phyloP scores from a whole-genome alignment of 192 early-diverging fungal genomes.

The Coemansia sp. region DNA sequence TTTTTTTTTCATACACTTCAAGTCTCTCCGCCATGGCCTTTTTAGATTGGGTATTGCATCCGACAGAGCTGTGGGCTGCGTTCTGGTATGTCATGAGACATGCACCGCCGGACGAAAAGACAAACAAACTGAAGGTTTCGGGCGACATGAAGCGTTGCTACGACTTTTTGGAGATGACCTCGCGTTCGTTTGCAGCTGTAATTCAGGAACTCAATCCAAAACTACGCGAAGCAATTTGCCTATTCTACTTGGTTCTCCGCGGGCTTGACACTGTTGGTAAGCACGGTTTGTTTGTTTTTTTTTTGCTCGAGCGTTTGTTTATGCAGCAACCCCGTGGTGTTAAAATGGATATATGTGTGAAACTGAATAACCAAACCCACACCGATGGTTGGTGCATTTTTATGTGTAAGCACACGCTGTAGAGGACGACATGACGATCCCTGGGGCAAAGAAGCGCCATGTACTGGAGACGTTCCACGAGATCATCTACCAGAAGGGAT shows the following conservation, averaged over 20 bases:
- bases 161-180: slow-evolving; percentile 90
- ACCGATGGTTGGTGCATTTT: not conserved
- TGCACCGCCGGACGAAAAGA: slow-evolving; percentile 60
- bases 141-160: slow-evolving; percentile 76
- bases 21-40: slow-evolving; percentile 50
- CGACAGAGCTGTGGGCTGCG: slow-evolving; percentile 83
- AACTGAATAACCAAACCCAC: too few species aligned
- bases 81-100: slow-evolving; percentile 68
- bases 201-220: slow-evolving; percentile 85
- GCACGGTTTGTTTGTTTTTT: slow-evolving; percentile 5
- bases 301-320: not conserved
- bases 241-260: slow-evolving; percentile 95
- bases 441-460: slow-evolving; percentile 71
- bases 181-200: slow-evolving; percentile 94
- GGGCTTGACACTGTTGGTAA: slow-evolving; percentile 93
- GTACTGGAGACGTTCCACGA: slow-evolving; percentile 83
- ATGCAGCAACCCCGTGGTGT: too few species aligned
- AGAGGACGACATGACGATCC: slow-evolving; percentile 97
- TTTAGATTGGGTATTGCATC: slow-evolving; percentile 74
- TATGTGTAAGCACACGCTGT: slow-evolving; percentile 2
- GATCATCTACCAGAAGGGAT: slow-evolving; percentile 74
- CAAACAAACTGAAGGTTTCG: slow-evolving; percentile 57
- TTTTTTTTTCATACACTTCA: not conserved
- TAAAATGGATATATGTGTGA: too few species aligned
- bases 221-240: slow-evolving; percentile 81